Evolutionary conservation across 192 early-diverging fungal species (phyloP), one percentile per base, ranked within the genome.

Genomic region (Obelidium mucronatum): DNA sequence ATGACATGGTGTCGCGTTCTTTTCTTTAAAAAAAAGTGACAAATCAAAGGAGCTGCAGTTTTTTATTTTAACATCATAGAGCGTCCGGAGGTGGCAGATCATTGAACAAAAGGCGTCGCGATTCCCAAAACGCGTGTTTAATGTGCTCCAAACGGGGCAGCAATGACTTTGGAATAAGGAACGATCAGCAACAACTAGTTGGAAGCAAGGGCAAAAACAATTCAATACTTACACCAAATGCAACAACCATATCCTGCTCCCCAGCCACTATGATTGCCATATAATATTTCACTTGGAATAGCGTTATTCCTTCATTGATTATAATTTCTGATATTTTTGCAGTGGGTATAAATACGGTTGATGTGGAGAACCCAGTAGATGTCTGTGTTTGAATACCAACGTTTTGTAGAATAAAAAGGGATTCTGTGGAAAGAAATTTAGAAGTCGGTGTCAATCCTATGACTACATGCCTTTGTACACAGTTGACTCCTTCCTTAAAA

Each of bases 291-390:
- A 94, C 85, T 54, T 91, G 89, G 74, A 86, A 87, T 81, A 92
- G 81, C 1, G 88, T 91, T 26, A 94, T 93, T 1, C 83, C 92
- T 80, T 94, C 93, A 63, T 94, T 92, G 67, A 94, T 90, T 61
- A 94, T 85, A 6, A 94, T 82, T 70, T 93, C 87, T 2, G 78
- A 67, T 65, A 94, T 88, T 42, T 89, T 84, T 28, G 83, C 81
- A 42, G 84, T 67, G 66, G 88, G 90, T 67, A 94, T 91, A 77
- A 94, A 94, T 5, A 30, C 74, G 74, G 19, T 84, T 82, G 22
- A 79, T 74, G 35, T 55, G 77, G 58, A 76, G 74, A 52, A 90
- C 87, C 37, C 85, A 78, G 40, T 60, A 1, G 78, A 79, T 1
- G 91, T 89, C 58, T 88, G 87, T 40, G 92, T 85, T 51, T 93